Evolutionary conservation across 441 rosid species (phyloP).

Genomic region (Dalechampia spathulata): DNA sequence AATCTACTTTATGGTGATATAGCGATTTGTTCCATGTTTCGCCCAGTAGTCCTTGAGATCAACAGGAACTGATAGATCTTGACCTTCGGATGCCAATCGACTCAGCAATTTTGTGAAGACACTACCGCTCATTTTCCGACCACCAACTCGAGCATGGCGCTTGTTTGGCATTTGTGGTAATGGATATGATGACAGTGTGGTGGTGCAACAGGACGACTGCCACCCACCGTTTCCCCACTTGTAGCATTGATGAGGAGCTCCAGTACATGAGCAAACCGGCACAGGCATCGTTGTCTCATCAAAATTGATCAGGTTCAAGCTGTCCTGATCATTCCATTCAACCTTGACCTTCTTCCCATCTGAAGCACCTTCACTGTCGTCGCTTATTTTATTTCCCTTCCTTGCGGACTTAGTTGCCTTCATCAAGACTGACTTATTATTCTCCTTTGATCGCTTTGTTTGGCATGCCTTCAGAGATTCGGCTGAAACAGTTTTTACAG

Average conservation of each 20-base stretch:
- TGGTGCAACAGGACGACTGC: conserved; percentile 98
- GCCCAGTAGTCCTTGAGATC: conserved; percentile 96
- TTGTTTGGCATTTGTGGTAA: conserved; percentile 90
- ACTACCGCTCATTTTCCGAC: conserved; percentile 94
- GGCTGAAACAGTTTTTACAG: conserved; percentile 39
- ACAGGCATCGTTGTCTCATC: conserved; percentile 71
- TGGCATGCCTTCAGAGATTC: conserved; percentile 36
- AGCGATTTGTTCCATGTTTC: conserved; percentile 89
- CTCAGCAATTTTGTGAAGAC: conserved; percentile 73
- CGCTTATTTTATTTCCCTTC: conserved; percentile 46
- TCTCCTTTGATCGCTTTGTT: conserved; percentile 49
- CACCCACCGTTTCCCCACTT: conserved; percentile 97
- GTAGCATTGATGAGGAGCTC: conserved; percentile 68
- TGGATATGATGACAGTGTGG: conserved; percentile 69
- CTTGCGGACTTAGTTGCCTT: conserved; percentile 32
- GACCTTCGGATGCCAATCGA: conserved; percentile 71
- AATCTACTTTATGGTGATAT: conserved; percentile 91
- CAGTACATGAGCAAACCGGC: conserved; percentile 89
- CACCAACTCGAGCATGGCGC: conserved; percentile 82
- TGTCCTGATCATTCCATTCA: conserved; percentile 69
- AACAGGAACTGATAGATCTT: conserved; percentile 50
- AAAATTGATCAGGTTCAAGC: conserved; percentile 61
- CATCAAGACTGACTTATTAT: conserved; percentile 29
- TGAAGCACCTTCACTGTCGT: conserved; percentile 40
- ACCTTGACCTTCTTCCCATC: conserved; percentile 59